phyloP scores from a whole-genome alignment of 2,329 filamentous ascomycete species.

The Alternaria rosae region DNA sequence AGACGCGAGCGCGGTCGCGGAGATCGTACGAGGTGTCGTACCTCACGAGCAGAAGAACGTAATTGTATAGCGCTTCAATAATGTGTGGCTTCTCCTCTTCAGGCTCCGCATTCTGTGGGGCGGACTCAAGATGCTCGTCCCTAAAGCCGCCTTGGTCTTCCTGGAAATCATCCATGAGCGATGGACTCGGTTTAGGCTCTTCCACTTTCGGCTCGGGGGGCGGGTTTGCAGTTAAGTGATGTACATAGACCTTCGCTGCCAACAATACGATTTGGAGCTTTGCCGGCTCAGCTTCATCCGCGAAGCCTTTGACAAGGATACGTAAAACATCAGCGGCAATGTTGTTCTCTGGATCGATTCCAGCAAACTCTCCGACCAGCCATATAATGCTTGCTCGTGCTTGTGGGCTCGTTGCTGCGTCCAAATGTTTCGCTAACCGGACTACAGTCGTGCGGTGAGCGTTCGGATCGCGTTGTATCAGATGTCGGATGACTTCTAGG shows the following conservation, averaged over 20 bases:
- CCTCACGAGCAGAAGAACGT: constrained; percentile 81
- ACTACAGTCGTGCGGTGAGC: constrained; percentile 86
- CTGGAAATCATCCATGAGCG: constrained; percentile 38
- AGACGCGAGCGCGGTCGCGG: constrained; percentile 87
- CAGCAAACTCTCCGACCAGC: constrained; percentile 94
- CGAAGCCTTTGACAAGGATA: constrained; percentile 85
- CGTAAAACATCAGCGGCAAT: constrained; percentile 92
- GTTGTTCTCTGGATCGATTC: constrained; percentile 79
- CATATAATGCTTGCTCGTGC: constrained; percentile 95
- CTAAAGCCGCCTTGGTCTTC: constrained; percentile 49
- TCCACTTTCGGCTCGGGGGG: constrained; percentile 48
- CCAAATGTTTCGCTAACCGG: constrained; percentile 87
- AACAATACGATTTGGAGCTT: constrained; percentile 92
- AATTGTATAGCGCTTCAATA: constrained; percentile 81
- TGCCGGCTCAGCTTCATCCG: constrained; percentile 81
- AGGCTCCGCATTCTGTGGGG: constrained; percentile 19
- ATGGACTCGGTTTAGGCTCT: constrained; percentile 29
- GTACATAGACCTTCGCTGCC: constrained; percentile 95
- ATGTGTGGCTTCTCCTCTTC: constrained; percentile 64
- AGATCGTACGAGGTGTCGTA: constrained; percentile 97
- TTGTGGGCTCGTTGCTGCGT: constrained; percentile 84
- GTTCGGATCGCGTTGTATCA: constrained; percentile 89
- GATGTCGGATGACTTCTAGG: constrained; percentile 90
- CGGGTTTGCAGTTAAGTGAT: constrained; percentile 75
- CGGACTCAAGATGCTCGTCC: constrained; percentile 30